phyloP scores from a whole-genome alignment of 371 early-diverging fungal genomes.

The Haplosporangium sp. region DNA sequence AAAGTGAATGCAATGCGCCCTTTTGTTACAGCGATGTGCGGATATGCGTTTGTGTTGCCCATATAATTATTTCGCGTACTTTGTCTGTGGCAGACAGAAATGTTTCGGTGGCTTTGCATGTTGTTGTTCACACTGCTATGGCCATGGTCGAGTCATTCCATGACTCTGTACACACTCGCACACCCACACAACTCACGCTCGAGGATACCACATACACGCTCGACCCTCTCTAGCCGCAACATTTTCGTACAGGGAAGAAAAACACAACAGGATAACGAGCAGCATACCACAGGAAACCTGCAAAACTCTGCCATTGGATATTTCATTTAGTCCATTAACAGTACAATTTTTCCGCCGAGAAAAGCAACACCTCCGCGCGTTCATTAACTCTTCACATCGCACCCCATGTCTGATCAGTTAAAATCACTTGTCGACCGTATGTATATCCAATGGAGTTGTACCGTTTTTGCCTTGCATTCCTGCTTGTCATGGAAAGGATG shows the following conservation, averaged over 20 bases:
- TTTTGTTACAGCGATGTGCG: no score
- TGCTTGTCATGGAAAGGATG: no score
- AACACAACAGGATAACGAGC: no score
- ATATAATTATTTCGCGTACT: neutral
- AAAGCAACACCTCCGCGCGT: neutral
- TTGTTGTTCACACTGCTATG: neutral
- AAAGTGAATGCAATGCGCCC: neutral
- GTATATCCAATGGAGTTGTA: neutral
- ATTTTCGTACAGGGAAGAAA: no score
- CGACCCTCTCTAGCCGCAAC: neutral
- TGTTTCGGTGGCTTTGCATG: slow-evolving; percentile 16
- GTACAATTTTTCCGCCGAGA: neutral
- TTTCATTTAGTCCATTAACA: no score
- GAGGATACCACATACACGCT: no score
- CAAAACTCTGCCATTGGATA: no score
- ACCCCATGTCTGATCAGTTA: slow-evolving; percentile 33
- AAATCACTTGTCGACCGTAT: slow-evolving; percentile 41
- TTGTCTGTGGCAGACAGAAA: neutral
- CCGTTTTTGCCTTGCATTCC: no score
- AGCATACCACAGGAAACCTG: no score
- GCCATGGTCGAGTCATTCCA: neutral
- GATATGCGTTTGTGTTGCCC: no score
- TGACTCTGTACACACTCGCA: neutral
- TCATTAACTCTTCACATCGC: neutral
- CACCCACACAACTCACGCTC: neutral